These are phyloP conservation scores for Dimocarpus longan DNA, from an alignment of 345 rosid species.

Conservation along the genomic window DNA sequence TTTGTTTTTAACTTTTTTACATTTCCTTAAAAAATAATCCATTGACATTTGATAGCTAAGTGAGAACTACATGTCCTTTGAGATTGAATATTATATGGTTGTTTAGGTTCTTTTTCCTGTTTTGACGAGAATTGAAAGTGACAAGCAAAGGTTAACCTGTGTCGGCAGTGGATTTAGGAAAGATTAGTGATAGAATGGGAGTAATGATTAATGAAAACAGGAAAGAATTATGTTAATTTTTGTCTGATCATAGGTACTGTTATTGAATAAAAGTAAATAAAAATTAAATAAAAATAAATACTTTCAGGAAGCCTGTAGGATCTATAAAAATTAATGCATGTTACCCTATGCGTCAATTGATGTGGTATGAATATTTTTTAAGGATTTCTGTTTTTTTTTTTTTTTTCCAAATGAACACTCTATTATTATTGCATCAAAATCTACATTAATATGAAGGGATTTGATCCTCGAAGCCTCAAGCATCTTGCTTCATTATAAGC, in stretches of 20 bases:
- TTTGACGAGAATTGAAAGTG: conserved; percentile 18
- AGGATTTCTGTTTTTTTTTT: too few species aligned
- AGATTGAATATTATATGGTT: conserved; percentile 7
- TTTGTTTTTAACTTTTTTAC: background rate
- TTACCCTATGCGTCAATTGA: too few species aligned
- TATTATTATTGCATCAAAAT: too few species aligned
- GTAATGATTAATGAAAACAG: background rate
- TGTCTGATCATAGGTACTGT: background rate
- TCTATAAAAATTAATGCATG: too few species aligned
- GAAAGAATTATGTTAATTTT: background rate
- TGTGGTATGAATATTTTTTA: too few species aligned
- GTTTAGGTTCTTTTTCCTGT: conserved; percentile 1
- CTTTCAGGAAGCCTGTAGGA: too few species aligned
- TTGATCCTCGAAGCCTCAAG: background rate
- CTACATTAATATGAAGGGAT: too few species aligned
- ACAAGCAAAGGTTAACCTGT: conserved; percentile 10
- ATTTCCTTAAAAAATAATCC: conserved; percentile 34
- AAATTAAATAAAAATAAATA: too few species aligned
- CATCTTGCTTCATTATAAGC: background rate
- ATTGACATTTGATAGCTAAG: conserved; percentile 39
- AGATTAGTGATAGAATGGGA: background rate
- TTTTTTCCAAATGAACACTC: too few species aligned
- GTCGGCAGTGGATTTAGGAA: conserved; percentile 18
- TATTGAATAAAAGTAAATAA: too few species aligned
- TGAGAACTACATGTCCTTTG: conserved; percentile 26